Base-by-base conservation (phyloP, 2,329 filamentous ascomycete genomes). In the Aureobasidium sp. region DNA sequence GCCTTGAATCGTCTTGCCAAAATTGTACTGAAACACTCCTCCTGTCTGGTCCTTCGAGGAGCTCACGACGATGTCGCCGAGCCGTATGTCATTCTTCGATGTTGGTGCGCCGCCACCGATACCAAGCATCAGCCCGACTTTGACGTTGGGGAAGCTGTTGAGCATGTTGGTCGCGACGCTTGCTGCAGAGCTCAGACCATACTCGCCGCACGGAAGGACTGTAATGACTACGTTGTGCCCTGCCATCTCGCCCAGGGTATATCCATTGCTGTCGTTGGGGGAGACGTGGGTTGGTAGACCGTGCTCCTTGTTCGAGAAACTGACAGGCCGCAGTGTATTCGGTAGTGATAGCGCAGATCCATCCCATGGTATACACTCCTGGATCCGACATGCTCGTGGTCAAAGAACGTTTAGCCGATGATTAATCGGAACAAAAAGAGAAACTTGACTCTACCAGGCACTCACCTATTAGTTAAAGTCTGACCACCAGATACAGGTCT, bases 201-300 rank as follows among this genome's bases (percentile, higher is more conserved):
- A 66, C 35, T 65, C 62, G 3, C 63, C 62, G 15, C 49, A 35
- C 6, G 68, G 67, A 17, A 68, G 45, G 23, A 63, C 61, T 1
- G 67, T 68, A 29, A 74, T 65, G 19, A 73, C 69, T 27, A 74
- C 67, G 60, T 72, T 71, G 55, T 74, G 71, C 5, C 60, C 29
- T 55, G 65, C 64, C 46, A 74, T 69, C n/a, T 62, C 64, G 15
- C 71, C 70, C 1, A 70, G 59, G 3, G 63, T 67, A 58, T 74
- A 74, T 15, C 19, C 33, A 46, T 70, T 70, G 49, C 63, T 65
- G 63, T 61, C 62, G 31, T 46, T 29, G 17, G 42, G 23, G 6
- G 53, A 21, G 27, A 46, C 8, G 27, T 21, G 19, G 33, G 21
- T 11, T 15, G 53, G 29, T 2, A 23, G 38, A 17, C 11, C 38